Evolutionary conservation across 1,284 basidiomycete genomes (phyloP), one percentile per base, ranked within the genome.

Genomic region (Sphagnurus paluster): DNA sequence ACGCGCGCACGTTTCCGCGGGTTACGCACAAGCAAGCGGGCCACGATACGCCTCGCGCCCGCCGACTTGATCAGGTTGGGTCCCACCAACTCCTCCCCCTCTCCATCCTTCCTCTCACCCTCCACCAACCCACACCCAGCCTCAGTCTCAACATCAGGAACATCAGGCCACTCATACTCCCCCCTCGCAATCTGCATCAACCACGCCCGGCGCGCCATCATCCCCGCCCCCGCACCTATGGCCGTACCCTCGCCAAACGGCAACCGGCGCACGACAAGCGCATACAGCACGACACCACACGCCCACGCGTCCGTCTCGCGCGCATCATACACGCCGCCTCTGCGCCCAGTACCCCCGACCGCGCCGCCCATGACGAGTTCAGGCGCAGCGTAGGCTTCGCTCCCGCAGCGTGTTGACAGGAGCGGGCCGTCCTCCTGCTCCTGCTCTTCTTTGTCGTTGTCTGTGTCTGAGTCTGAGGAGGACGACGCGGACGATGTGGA

Each of bases 251-350:
- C 74, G 19, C 79, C 81, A 62, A 86, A 87, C 2, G 83, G 84
- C 44, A 87, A 59, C 21, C 67, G 70, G 41, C 90, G 76, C 13
- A 77, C 81, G 5, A 84, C 74, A 33, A 93, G 71, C 7, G 86
- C 88, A 64, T 84, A 95, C 3, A 93, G 68, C 28, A 93, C 90
- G 3, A 93, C 85, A 0, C 91, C 91, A 50, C 89, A 82, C 2
- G 91, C 90, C 92, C 93, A 97, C 0, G 87, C 84, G 62, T 97
- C 93, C 42, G 91, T 95, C 62, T 87, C 78, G 6, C 90, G 77
- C 0, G 90, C 91, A 65, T 97, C 92, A 66, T 97, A 96, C 20
- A 61, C 55, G 37, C 68, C 63, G 14, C 55, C 36, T 16, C 24
- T 21, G 23, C 5, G 47, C 8, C 21, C n/a, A n/a, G n/a, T n/a